Conservation (phyloP, 805 yeast species). For the Cyberlindnera bimundalis region DNA sequence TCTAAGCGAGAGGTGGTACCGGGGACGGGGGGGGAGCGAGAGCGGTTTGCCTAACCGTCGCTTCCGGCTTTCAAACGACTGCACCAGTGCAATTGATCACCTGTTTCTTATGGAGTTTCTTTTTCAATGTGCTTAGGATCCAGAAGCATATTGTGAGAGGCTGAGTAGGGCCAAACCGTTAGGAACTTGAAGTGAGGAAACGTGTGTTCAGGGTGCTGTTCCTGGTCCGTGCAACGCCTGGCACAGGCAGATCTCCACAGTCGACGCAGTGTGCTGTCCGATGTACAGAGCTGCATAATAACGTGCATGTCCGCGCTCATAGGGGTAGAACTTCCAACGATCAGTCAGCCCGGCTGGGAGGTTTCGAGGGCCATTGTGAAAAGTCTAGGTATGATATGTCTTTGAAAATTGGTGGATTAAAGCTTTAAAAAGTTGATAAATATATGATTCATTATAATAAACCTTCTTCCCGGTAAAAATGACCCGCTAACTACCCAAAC, state of each 20-base stretch:
- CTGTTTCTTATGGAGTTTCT: not conserved
- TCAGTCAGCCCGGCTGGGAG: not conserved
- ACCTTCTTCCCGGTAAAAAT: no score
- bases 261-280: conserved; percentile 1
- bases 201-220: conserved; percentile 1
- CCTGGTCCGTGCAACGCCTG: not conserved
- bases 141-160: not conserved
- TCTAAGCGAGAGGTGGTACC: not conserved
- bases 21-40: not conserved
- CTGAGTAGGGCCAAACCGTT: not conserved
- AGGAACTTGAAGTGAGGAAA: not conserved
- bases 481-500: not conserved
- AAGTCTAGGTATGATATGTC: no score
- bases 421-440: no score
- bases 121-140: not conserved
- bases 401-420: no score
- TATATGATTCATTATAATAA: no score
- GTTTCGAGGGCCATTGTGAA: no score
- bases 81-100: not conserved
- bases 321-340: conserved; percentile 8
- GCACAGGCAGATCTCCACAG: conserved; percentile 1
- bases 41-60: no score
- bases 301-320: conserved; percentile 8
- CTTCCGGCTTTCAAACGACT: no score
- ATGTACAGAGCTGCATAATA: conserved; percentile 3